Evolutionary conservation across 345 rosid genomes (phyloP).

Genomic region (Ceriops tagal): DNA sequence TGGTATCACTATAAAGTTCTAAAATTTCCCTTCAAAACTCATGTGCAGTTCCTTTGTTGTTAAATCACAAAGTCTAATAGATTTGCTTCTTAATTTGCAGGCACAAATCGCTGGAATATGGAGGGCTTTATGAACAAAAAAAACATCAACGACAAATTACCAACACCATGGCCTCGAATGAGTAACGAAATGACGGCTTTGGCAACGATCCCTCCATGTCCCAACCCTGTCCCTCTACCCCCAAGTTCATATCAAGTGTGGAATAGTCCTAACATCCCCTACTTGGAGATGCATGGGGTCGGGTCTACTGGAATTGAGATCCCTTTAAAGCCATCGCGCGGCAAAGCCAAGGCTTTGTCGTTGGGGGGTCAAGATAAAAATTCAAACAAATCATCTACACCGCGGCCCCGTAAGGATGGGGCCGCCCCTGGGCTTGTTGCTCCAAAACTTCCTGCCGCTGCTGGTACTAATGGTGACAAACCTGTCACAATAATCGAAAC

Average conservation of each 20-base stretch:
- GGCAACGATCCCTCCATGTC: background rate
- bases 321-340: background rate
- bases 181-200: background rate
- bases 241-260: constrained; percentile 10
- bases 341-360: background rate
- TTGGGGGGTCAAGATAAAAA: background rate
- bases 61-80: background rate
- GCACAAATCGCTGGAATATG: background rate
- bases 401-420: background rate
- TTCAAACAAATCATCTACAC: background rate
- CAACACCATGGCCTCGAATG: background rate
- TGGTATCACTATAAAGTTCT: constrained; percentile 3
- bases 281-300: no score
- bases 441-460: background rate
- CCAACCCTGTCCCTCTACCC: constrained; percentile 1
- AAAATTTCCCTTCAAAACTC: background rate
- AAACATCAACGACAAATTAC: background rate
- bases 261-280: background rate
- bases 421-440: background rate
- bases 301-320: background rate
- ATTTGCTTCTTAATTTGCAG: constrained; percentile 11
- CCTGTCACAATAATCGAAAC: background rate
- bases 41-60: no score
- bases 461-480: background rate
- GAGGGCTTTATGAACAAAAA: background rate